phyloP scores from a whole-genome alignment of 2,329 filamentous ascomycete species.

The Penicillium sp. region DNA sequence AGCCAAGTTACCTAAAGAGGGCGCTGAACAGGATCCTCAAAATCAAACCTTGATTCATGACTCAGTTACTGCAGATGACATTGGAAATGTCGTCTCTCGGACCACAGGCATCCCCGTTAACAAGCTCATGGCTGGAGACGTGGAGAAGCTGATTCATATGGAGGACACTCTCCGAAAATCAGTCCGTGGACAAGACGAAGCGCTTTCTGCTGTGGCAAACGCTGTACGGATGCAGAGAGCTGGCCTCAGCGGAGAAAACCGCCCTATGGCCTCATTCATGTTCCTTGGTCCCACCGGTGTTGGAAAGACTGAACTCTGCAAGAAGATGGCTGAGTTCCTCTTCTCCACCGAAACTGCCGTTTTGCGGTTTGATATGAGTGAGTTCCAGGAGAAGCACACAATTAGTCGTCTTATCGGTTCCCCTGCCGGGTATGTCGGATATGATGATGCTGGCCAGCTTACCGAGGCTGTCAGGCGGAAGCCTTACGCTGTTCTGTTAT shows the following conservation, averaged over 20 bases:
- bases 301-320: constrained; percentile 95
- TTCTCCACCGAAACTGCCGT: constrained; percentile 92
- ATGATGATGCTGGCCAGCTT: constrained; percentile 93
- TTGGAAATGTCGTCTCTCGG: constrained; percentile 84
- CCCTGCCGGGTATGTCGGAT: constrained; percentile 92
- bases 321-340: constrained; percentile 88
- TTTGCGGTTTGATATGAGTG: constrained; percentile 93
- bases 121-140: constrained; percentile 88
- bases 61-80: constrained; percentile 91
- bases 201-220: constrained; percentile 83
- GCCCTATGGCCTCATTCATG: constrained; percentile 92
- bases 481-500: constrained; percentile 89
- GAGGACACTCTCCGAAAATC: constrained; percentile 81
- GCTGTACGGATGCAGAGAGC: constrained; percentile 92
- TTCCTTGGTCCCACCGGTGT: constrained; percentile 96
- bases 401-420: constrained; percentile 89
- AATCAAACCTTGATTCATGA: constrained; percentile 75
- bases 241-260: constrained; percentile 85
- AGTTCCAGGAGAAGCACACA: constrained; percentile 97
- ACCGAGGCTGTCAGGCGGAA: constrained; percentile 94
- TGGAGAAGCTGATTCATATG: constrained; percentile 94
- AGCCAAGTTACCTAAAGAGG: constrained; percentile 74
- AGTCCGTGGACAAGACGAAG: constrained; percentile 91
- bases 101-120: constrained; percentile 90
- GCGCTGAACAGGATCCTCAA: constrained; percentile 47